Conservation (phyloP, 2,329 filamentous ascomycete species). For the Pseudogymnoascus sp. region DNA sequence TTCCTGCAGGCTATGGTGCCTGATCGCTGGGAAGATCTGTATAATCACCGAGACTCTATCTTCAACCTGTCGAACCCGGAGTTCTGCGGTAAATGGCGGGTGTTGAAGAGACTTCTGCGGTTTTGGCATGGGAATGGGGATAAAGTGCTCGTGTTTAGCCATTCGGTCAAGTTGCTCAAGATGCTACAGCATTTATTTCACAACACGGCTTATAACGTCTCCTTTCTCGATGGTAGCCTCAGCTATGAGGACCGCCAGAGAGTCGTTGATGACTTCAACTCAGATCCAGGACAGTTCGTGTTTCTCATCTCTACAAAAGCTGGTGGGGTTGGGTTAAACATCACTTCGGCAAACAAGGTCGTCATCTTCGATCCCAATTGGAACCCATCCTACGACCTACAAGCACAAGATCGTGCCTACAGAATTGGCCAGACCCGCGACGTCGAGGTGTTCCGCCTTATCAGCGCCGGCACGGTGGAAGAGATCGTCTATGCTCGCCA, state of each 20-base stretch:
- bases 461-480: slow-evolving; percentile 88
- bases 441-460: slow-evolving; percentile 89
- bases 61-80: slow-evolving; percentile 76
- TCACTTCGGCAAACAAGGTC: slow-evolving; percentile 96
- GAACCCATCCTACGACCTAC: slow-evolving; percentile 92
- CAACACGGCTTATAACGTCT: slow-evolving; percentile 83
- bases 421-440: slow-evolving; percentile 88
- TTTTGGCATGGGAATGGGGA: slow-evolving; percentile 89
- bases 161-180: slow-evolving; percentile 76
- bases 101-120: slow-evolving; percentile 75
- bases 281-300: slow-evolving; percentile 79
- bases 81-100: slow-evolving; percentile 95
- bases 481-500: slow-evolving; percentile 96
- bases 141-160: slow-evolving; percentile 93
- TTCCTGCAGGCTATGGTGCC: slow-evolving; percentile 71
- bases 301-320: slow-evolving; percentile 94
- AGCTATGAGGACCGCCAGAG: slow-evolving; percentile 75
- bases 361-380: slow-evolving; percentile 96
- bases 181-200: slow-evolving; percentile 83
- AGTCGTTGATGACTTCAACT: slow-evolving; percentile 85
- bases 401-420: slow-evolving; percentile 94
- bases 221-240: slow-evolving; percentile 82
- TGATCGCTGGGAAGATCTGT: slow-evolving; percentile 66
- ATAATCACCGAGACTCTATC: slow-evolving; percentile 69
- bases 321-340: slow-evolving; percentile 90